Base-by-base conservation (phyloP, 1,139 yeast genomes). In the Magnusiomyces ingens region DNA sequence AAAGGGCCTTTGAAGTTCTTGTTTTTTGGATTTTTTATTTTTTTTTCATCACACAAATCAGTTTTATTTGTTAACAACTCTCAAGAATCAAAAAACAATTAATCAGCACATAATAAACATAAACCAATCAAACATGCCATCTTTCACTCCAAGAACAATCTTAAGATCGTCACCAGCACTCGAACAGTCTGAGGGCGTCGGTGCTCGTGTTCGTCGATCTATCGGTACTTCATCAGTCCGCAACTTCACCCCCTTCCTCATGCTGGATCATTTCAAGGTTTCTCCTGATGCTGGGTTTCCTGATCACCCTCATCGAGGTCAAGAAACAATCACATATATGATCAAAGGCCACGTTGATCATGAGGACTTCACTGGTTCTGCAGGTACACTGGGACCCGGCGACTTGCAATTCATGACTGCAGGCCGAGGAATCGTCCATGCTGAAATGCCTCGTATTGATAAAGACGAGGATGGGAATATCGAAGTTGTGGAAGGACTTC, bases 371-470 rank as follows among this genome's bases (percentile, higher is more conserved):
- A 87, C 95, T 2, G 96, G 96, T 0, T 75, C 84, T 38, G 77
- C 79, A 55, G 96, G 96, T 52, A 76, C 88, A 18, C 73, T 90
- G 54, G 79, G 81, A 56, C 83, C 90, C 21, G 97, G 96, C 51
- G 97, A 90, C 66, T 74, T 90, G 61, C 97, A 90, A 71, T 89
- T 90, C 67, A 90, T 90, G 95, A 90, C 96, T 55, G 96, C 96
- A 8, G 96, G 97, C 55, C 80, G 77, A 61, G 97, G 96, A 53
- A 81, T 89, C 47, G 89, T 87, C 41, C 96, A 89, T 64, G 80
- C 90, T 4, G 95, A 87, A 65, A 85, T 87, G 81, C 96, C 96
- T 15, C 80, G 85, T 36, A 75, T 76, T 44, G 76, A 75, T 60
- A 75, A 75, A 8, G 81, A 80, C 59, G 85, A 54, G 19, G 50